Conservation (phyloP, 2,329 filamentous ascomycete species). For the Drechslera avenae region DNA sequence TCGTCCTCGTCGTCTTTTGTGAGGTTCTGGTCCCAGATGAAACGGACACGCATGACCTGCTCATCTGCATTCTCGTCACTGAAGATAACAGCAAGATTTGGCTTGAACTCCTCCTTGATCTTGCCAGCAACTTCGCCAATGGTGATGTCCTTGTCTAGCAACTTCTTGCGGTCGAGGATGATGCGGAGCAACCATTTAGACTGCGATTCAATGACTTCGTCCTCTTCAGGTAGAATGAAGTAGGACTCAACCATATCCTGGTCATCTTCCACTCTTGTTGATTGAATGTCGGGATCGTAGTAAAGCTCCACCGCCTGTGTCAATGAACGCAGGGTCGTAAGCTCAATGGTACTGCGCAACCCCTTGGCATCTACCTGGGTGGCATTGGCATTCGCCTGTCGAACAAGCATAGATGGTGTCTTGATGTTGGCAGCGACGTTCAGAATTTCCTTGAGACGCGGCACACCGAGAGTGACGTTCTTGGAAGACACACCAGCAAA, state of each 20-base stretch:
- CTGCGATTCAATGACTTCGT: constrained; percentile 65
- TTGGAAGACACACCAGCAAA: constrained; percentile 99
- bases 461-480: constrained; percentile 98
- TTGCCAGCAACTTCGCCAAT: constrained; percentile 88
- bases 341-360: constrained; percentile 87
- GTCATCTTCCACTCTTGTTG: constrained; percentile 86
- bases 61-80: constrained; percentile 98
- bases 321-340: constrained; percentile 90
- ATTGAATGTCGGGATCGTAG: constrained; percentile 89
- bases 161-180: constrained; percentile 87
- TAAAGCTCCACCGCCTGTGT: constrained; percentile 94
- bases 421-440: constrained; percentile 98
- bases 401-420: constrained; percentile 95
- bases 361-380: constrained; percentile 82
- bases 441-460: constrained; percentile 98
- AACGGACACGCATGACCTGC: constrained; percentile 90
- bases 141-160: constrained; percentile 90
- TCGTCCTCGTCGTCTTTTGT: constrained; percentile 74
- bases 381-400: constrained; percentile 66
- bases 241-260: constrained; percentile 95
- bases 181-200: constrained; percentile 96
- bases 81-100: constrained; percentile 83
- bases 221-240: constrained; percentile 87
- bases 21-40: constrained; percentile 64
- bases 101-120: constrained; percentile 85